Base-by-base conservation (phyloP, 202 grass and related monocot species). In the Schoenoplectus triqueter region DNA sequence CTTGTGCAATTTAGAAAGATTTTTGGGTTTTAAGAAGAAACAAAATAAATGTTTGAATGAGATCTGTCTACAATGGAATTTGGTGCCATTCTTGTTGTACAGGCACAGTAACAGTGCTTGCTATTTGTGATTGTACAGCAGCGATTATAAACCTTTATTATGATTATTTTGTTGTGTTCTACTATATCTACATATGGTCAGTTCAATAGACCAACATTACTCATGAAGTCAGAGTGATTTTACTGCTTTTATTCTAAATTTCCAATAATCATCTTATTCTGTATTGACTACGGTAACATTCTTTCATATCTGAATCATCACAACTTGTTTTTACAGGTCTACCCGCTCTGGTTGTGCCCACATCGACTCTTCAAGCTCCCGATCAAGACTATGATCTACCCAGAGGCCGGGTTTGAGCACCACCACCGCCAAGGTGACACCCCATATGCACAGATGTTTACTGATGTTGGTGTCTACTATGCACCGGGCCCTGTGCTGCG, bases 321-420 rank as follows among this genome's bases (percentile, higher is more conserved):
- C 69, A 50, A 31, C 54, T 11, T 13, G n/a, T 59, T 41, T 78
- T 15, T 59, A 78, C 84, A 97, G 94, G 82, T 97, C 1, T 97
- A 97, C 83, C 92, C 92, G 0, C 40, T 97, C 66, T 97, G 94
- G 94, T 55, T 97, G 82, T 94, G 94, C 87, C 92, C 94, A 1
- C 94, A 97, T 80, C 90, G 92, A 1, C 84, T 97, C 48, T 97
- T 89, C 94, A 97, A 91, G 88, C 88, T 92, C 6, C 92, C 94
- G 0, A 88, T 92, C 67, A 97, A 92, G 76, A 90, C 94, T 6
- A 94, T 94, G 94, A 89, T 97, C 73, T 92, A 88, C 79, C 94
- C 94, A 0, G 92, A 97, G 71, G 72, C 87, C 0, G 94, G 94
- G 10, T 97, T 97, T 1, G 92, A 94, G 68, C 94, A 85, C 63